A percentile compares a stretch with the other conserved stretches of the same genome.
These are phyloP conservation scores for Penicillium parvum DNA, from an alignment of 495 filamentous ascomycete genomes.

Conservation along the genomic window DNA sequence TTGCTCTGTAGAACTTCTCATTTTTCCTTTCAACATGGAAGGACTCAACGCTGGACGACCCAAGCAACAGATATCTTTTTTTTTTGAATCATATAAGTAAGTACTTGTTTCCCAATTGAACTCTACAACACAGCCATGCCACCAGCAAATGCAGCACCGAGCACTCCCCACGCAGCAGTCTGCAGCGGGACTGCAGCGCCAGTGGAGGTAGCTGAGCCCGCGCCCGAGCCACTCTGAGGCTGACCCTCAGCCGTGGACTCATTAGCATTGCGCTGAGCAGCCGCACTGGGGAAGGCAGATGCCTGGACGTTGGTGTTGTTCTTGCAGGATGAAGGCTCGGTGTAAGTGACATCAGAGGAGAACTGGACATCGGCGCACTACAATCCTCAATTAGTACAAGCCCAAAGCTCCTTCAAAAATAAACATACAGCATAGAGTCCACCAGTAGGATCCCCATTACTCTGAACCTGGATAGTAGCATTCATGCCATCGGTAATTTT, in stretches of 20 bases:
- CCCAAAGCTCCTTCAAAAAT: not conserved
- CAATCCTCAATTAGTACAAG: not conserved
- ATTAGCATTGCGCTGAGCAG: slow-evolving; percentile 35
- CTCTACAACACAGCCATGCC: slow-evolving; percentile 28
- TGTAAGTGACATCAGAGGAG: slow-evolving; percentile 25
- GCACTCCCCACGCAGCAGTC: slow-evolving; percentile 32
- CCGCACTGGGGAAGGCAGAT: slow-evolving; percentile 24
- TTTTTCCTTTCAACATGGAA: too few species aligned
- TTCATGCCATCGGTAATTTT: slow-evolving; percentile 47
- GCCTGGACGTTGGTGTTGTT: slow-evolving; percentile 50
- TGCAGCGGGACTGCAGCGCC: slow-evolving; percentile 28
- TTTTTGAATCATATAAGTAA: too few species aligned
- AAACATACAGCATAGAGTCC: slow-evolving; percentile 52
- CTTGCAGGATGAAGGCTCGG: slow-evolving; percentile 37
- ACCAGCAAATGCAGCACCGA: slow-evolving; percentile 29
- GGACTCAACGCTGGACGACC: too few species aligned
- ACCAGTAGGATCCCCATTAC: slow-evolving; percentile 46
- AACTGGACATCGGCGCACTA: slow-evolving; percentile 64
- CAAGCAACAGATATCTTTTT: too few species aligned
- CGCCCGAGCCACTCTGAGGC: slow-evolving; percentile 19
- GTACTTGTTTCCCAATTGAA: slow-evolving; percentile 3
- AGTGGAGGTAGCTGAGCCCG: slow-evolving; percentile 9
- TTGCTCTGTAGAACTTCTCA: too few species aligned
- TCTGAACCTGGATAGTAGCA: slow-evolving; percentile 62
- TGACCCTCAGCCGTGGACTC: slow-evolving; percentile 28